These are phyloP conservation scores for Schizosaccharomyces octosporus DNA, from an alignment of 805 yeast genomes.

Conservation along the genomic window DNA sequence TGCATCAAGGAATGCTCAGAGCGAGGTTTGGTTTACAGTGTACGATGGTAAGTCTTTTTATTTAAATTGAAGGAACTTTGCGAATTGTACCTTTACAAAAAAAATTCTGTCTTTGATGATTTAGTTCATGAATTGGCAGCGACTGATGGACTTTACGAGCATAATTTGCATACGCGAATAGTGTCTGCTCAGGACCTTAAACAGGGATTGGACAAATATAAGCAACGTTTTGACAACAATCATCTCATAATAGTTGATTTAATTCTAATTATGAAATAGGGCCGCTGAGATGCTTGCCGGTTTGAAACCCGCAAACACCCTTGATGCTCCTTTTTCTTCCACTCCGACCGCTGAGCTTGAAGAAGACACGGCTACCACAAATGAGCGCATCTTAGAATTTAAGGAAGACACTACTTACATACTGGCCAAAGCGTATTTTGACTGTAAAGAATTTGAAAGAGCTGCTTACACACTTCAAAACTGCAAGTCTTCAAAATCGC, in stretches of 20 bases:
- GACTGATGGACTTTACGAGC: no score
- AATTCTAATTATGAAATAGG: constrained; percentile 8
- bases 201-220: no score
- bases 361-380: neutral
- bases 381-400: constrained; percentile 5
- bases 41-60: constrained; percentile 6
- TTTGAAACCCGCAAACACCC: constrained; percentile 11
- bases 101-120: no score
- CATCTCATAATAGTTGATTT: neutral
- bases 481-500: constrained; percentile 26
- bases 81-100: no score
- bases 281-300: constrained; percentile 58
- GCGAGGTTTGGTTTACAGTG: neutral
- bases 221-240: no score
- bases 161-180: no score
- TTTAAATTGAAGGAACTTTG: neutral
- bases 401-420: constrained; percentile 23
- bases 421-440: constrained; percentile 52
- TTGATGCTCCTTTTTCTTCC: constrained; percentile 3
- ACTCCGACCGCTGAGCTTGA: neutral
- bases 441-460: constrained; percentile 63
- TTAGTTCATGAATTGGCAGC: no score
- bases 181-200: no score
- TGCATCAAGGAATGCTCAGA: neutral
- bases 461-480: constrained; percentile 34